phyloP scores from a whole-genome alignment of 345 rosid genomes.

The Citrus inodora region DNA sequence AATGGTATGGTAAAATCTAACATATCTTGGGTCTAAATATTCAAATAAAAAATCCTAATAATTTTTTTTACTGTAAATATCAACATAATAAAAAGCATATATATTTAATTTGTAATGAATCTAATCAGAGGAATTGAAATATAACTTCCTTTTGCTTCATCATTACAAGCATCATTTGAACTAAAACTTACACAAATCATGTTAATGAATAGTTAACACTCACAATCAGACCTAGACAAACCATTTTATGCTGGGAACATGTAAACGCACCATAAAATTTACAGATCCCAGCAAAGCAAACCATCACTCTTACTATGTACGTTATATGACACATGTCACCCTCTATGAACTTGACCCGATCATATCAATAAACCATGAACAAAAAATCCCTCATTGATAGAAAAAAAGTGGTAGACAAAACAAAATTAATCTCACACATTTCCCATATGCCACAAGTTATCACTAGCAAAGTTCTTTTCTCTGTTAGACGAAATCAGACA shows the following conservation, averaged over 20 bases:
- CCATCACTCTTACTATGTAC: neutral
- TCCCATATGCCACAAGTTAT: neutral
- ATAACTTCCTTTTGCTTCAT: neutral
- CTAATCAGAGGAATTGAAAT: neutral
- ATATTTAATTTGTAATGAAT: neutral
- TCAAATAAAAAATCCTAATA: too few relatives aligned
- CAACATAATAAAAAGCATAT: too few relatives aligned
- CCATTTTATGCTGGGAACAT: conserved; percentile 15
- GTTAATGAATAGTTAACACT: conserved; percentile 28
- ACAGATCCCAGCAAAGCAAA: conserved; percentile 26
- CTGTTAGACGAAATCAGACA: conserved; percentile 61
- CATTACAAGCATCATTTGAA: neutral
- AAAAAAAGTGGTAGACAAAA: neutral
- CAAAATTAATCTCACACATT: neutral
- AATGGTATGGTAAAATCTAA: too few relatives aligned
- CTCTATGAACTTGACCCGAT: neutral
- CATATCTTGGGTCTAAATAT: too few relatives aligned
- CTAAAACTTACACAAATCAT: neutral
- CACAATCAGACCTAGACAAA: conserved; percentile 10
- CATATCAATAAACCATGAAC: neutral
- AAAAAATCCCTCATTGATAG: neutral
- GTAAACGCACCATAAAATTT: conserved; percentile 4
- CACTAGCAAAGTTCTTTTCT: neutral
- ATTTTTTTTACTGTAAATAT: too few relatives aligned
- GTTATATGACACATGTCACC: neutral